Percentiles rank a stretch among this genome's conserved stretches.
These are phyloP conservation scores for Colletotrichum sp. DNA, from an alignment of 2,329 filamentous ascomycete species.

Conservation along the genomic window DNA sequence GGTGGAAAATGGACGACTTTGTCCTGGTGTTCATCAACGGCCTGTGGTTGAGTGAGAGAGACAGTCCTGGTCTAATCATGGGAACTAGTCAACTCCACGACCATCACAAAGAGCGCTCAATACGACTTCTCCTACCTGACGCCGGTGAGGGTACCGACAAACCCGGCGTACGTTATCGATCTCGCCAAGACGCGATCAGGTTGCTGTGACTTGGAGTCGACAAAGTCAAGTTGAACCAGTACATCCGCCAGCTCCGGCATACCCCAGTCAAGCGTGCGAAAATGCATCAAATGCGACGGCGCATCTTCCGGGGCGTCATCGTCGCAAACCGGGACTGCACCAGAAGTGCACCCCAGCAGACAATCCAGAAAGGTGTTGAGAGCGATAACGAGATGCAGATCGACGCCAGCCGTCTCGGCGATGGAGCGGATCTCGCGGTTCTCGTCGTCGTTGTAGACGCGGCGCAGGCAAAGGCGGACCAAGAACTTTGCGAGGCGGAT, in stretches of 20 bases:
- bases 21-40: conserved; percentile 49
- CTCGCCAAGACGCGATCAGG: conserved; percentile 45
- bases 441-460: conserved; percentile 58
- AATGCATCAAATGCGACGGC: conserved; percentile 50
- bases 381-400: conserved; percentile 61
- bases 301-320: neutral
- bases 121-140: conserved; percentile 38
- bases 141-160: conserved; percentile 54
- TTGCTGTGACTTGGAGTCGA: conserved; percentile 33
- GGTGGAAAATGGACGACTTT: conserved; percentile 48
- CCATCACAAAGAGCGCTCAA: neutral
- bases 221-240: conserved; percentile 56
- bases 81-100: neutral
- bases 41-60: conserved; percentile 55
- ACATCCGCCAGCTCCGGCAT: conserved; percentile 56
- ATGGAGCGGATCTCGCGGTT: conserved; percentile 63
- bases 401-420: conserved; percentile 49
- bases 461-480: conserved; percentile 50
- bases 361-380: conserved; percentile 66
- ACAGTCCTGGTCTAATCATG: conserved; percentile 40
- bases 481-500: conserved; percentile 36
- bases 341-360: conserved; percentile 67
- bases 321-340: conserved; percentile 29
- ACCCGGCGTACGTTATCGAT: conserved; percentile 55
- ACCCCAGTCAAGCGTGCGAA: conserved; percentile 58